Conservation (phyloP, 768 basidiomycete species). For the Hirschioporus abietinus region DNA sequence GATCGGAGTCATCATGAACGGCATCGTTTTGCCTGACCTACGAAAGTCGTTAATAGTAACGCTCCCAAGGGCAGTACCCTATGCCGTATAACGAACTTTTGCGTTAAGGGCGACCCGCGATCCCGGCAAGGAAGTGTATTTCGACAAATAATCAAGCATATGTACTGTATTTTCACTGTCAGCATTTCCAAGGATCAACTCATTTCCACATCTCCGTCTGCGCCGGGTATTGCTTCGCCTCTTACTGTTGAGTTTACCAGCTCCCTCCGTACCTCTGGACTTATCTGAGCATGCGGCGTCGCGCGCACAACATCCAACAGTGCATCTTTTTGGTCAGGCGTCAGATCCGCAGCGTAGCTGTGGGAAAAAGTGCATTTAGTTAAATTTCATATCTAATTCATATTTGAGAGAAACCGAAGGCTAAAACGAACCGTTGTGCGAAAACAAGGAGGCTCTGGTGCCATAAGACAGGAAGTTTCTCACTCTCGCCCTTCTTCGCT, state of each 20-base stretch:
- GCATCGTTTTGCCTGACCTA: too few relatives aligned
- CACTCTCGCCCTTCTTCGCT: slow-evolving; percentile 62
- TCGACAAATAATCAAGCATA: too few relatives aligned
- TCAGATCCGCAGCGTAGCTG: slow-evolving; percentile 91
- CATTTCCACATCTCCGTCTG: slow-evolving; percentile 66
- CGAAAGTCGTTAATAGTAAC: too few relatives aligned
- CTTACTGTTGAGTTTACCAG: slow-evolving; percentile 81
- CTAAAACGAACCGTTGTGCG: slow-evolving; percentile 68
- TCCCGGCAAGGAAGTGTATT: too few relatives aligned
- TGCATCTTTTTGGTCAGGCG: slow-evolving; percentile 96
- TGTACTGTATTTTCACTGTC: too few relatives aligned
- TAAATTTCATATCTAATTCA: not conserved
- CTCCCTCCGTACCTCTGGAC: slow-evolving; percentile 86
- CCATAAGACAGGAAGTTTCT: slow-evolving; percentile 95
- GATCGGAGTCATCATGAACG: too few relatives aligned
- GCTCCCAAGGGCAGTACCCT: too few relatives aligned
- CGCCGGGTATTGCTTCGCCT: slow-evolving; percentile 67
- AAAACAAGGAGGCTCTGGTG: slow-evolving; percentile 95
- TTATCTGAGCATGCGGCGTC: slow-evolving; percentile 82
- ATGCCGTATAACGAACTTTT: too few relatives aligned
- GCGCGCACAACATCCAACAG: slow-evolving; percentile 88
- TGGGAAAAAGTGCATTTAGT: not conserved
- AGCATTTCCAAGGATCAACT: not conserved
- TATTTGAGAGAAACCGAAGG: slow-evolving; percentile 7
- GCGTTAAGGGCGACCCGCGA: too few relatives aligned